phyloP scores from a whole-genome alignment of 495 filamentous ascomycete species.

The Penicillium subrubescens region DNA sequence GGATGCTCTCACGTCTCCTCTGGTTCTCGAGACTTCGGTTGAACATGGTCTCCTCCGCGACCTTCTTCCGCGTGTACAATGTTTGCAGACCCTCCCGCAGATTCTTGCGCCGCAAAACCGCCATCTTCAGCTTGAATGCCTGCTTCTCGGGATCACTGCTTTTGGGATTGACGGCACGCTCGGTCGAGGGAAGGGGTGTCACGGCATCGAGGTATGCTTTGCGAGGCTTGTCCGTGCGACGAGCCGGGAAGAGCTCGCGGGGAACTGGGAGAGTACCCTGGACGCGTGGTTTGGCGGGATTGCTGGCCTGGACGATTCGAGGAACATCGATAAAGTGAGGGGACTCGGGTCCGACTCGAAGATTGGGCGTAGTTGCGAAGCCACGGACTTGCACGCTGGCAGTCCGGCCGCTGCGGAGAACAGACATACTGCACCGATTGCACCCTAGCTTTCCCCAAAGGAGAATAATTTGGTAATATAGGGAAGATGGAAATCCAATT shows the following conservation, averaged over 20 bases:
- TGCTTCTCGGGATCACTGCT: slow-evolving; percentile 52
- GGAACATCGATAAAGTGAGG: slow-evolving; percentile 76
- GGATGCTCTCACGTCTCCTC: slow-evolving; percentile 44
- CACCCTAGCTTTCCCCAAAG: background rate
- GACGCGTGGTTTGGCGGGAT: slow-evolving; percentile 47
- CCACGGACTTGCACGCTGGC: slow-evolving; percentile 49
- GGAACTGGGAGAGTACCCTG: slow-evolving; percentile 76
- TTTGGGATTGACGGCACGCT: slow-evolving; percentile 30
- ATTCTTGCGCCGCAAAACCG: slow-evolving; percentile 60
- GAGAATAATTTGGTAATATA: background rate
- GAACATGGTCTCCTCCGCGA: slow-evolving; percentile 39
- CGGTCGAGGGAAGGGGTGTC: slow-evolving; percentile 38
- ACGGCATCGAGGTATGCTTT: slow-evolving; percentile 53
- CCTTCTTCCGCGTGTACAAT: slow-evolving; percentile 57
- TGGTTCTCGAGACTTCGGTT: slow-evolving; percentile 40
- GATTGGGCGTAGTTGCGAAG: slow-evolving; percentile 41
- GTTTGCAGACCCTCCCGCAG: slow-evolving; percentile 63
- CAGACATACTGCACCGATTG: slow-evolving; percentile 37
- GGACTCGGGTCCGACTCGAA: slow-evolving; percentile 62
- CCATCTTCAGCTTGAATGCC: slow-evolving; percentile 64
- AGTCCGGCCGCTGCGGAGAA: slow-evolving; percentile 44
- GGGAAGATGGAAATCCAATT: background rate
- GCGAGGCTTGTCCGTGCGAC: slow-evolving; percentile 53
- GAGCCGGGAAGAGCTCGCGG: slow-evolving; percentile 61
- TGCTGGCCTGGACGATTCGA: slow-evolving; percentile 47